These are phyloP conservation scores for Debaryomyces coudertii DNA, from an alignment of 1,139 yeast genomes.

Conservation along the genomic window DNA sequence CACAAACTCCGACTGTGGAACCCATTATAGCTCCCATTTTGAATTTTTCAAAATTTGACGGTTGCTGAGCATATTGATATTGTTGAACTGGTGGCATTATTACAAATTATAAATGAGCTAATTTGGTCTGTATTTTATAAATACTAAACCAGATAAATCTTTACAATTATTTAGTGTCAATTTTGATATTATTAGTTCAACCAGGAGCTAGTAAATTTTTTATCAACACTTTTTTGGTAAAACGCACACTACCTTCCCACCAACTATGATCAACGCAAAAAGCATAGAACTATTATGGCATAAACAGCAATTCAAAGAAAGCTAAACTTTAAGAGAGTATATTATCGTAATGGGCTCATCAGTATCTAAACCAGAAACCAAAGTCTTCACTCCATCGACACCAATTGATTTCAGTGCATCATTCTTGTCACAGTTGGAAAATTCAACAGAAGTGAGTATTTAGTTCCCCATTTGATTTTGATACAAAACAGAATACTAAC, in stretches of 20 bases:
- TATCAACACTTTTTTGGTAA: conserved; percentile 2
- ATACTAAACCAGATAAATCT: background rate
- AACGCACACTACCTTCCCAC: conserved; percentile 1
- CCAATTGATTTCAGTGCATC: conserved; percentile 77
- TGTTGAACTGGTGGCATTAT: conserved; percentile 86
- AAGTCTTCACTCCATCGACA: conserved; percentile 68
- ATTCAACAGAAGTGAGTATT: conserved; percentile 59
- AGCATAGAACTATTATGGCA: background rate
- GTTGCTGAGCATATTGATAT: conserved; percentile 74
- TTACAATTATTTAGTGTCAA: background rate
- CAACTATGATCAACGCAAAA: conserved; percentile 9
- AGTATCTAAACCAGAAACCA: conserved; percentile 64
- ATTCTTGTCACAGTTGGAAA: conserved; percentile 70
- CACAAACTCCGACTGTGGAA: conserved; percentile 91
- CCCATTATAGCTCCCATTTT: conserved; percentile 99
- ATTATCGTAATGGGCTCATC: conserved; percentile 51
- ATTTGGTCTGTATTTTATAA: background rate
- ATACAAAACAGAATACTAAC: background rate
- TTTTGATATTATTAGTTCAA: background rate
- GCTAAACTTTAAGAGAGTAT: background rate
- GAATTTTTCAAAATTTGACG: conserved; percentile 91
- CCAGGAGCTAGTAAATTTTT: conserved; percentile 4
- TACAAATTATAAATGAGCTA: background rate
- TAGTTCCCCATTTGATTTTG: background rate
- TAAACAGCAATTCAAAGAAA: conserved; percentile 1